Conservation (phyloP, 2,329 filamentous ascomycete species). For the Dendryphion nanum region DNA sequence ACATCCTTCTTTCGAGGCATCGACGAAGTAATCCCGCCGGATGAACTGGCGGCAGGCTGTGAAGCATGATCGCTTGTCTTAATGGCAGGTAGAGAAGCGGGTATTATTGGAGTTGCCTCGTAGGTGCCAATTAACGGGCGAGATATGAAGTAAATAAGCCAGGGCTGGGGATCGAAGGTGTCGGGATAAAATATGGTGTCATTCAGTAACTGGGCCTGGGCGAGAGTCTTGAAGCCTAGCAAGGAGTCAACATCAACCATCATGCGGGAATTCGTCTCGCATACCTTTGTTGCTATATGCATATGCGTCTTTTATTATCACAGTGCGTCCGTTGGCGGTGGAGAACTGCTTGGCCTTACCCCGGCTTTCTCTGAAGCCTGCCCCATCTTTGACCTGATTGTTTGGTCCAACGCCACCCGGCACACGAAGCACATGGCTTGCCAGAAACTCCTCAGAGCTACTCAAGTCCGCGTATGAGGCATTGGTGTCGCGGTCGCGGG, state of each 20-base stretch:
- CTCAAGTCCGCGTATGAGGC: slow-evolving; percentile 75
- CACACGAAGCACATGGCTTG: slow-evolving; percentile 92
- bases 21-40: slow-evolving; percentile 33
- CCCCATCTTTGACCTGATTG: slow-evolving; percentile 50
- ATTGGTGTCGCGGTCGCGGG: slow-evolving; percentile 83
- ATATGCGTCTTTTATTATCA: slow-evolving; percentile 89
- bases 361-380: slow-evolving; percentile 73
- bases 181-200: slow-evolving; percentile 89
- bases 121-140: slow-evolving; percentile 80
- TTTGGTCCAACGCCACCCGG: slow-evolving; percentile 53
- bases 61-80: slow-evolving; percentile 9
- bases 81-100: slow-evolving; percentile 49
- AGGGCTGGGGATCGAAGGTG: slow-evolving; percentile 84
- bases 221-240: slow-evolving; percentile 83
- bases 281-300: slow-evolving; percentile 95
- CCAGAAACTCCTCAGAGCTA: slow-evolving; percentile 89
- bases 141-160: slow-evolving; percentile 96
- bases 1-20: slow-evolving; percentile 81
- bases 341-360: slow-evolving; percentile 93
- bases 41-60: slow-evolving; percentile 11
- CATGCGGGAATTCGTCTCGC: slow-evolving; percentile 1
- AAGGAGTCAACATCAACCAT: slow-evolving; percentile 11
- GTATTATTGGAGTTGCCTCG: slow-evolving; percentile 70
- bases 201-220: slow-evolving; percentile 80
- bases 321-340: slow-evolving; percentile 87